Evolutionary conservation across 1,139 yeast species (phyloP).

Genomic region (Kluyveromyces sp.): DNA sequence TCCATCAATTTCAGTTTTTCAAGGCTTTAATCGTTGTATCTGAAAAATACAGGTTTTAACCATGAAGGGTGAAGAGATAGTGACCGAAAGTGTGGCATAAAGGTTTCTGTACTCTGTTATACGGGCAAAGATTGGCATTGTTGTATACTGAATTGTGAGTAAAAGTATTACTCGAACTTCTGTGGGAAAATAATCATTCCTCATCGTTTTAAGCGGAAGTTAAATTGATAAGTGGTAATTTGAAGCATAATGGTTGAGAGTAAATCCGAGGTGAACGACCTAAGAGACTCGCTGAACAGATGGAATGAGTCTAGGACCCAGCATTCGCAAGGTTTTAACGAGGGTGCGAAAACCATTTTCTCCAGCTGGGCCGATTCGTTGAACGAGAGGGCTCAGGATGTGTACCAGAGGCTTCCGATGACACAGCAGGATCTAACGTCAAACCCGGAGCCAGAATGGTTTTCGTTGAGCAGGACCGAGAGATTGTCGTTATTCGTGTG

Average conservation of each 20-base stretch:
- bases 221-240: too few species aligned
- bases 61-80: too few species aligned
- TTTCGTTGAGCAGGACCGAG: constrained; percentile 65
- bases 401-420: constrained; percentile 47
- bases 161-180: too few species aligned
- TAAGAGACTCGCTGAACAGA: constrained; percentile 35
- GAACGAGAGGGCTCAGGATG: constrained; percentile 39
- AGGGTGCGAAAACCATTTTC: constrained; percentile 33
- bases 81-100: too few species aligned
- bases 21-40: not conserved
- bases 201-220: too few species aligned
- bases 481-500: constrained; percentile 70
- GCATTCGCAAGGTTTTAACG: constrained; percentile 26
- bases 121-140: too few species aligned
- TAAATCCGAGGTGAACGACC: constrained; percentile 16
- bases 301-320: constrained; percentile 33
- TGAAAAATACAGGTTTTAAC: too few species aligned
- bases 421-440: constrained; percentile 44
- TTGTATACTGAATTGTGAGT: too few species aligned
- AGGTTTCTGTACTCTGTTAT: too few species aligned
- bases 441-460: constrained; percentile 53
- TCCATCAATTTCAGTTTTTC: not conserved
- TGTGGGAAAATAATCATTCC: too few species aligned
- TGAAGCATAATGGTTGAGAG: constrained; percentile 13
- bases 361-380: constrained; percentile 36